Evolutionary conservation across 1,284 basidiomycete genomes (phyloP).

Genomic region (Boletellus sp.): DNA sequence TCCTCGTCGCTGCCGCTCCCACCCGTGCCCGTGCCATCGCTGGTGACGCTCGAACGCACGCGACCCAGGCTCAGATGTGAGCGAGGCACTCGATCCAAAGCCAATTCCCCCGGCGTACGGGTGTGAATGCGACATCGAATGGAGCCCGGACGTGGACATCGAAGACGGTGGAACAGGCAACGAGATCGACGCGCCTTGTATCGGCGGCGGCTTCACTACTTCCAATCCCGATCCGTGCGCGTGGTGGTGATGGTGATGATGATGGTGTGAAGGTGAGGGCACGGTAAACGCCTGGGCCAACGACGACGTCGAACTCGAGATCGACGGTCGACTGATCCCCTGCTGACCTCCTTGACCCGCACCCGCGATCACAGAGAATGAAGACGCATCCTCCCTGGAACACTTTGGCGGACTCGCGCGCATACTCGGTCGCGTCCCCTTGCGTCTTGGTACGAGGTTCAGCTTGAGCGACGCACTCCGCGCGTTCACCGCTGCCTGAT

Average conservation of each 20-base stretch:
- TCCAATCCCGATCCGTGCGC: neutral
- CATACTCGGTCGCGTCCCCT: slow-evolving; percentile 12
- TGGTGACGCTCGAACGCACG: slow-evolving; percentile 36
- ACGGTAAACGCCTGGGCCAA: slow-evolving; percentile 38
- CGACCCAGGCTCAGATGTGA: slow-evolving; percentile 25
- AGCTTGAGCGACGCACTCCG: slow-evolving; percentile 53
- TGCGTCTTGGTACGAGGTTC: slow-evolving; percentile 33
- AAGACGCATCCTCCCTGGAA: no score
- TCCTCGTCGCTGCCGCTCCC: slow-evolving; percentile 28
- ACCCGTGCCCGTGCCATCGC: slow-evolving; percentile 29
- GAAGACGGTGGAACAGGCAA: slow-evolving; percentile 21
- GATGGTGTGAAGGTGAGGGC: slow-evolving; percentile 1
- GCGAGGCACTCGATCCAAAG: slow-evolving; percentile 17
- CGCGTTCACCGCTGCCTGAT: slow-evolving; percentile 72
- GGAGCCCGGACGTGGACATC: slow-evolving; percentile 14
- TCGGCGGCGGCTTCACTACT: slow-evolving; percentile 26
- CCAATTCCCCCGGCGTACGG: neutral
- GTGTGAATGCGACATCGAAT: neutral
- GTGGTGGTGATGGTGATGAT: neutral
- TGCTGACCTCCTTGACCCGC: slow-evolving; percentile 7
- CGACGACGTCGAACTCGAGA: slow-evolving; percentile 34
- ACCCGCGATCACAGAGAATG: neutral
- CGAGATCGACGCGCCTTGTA: slow-evolving; percentile 25
- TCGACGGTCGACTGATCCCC: slow-evolving; percentile 34
- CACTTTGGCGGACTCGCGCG: slow-evolving; percentile 13